Percentiles rank a stretch among this genome's conserved stretches.
phyloP scores from a whole-genome alignment of 768 basidiomycete species.

The Galerina marginata region DNA sequence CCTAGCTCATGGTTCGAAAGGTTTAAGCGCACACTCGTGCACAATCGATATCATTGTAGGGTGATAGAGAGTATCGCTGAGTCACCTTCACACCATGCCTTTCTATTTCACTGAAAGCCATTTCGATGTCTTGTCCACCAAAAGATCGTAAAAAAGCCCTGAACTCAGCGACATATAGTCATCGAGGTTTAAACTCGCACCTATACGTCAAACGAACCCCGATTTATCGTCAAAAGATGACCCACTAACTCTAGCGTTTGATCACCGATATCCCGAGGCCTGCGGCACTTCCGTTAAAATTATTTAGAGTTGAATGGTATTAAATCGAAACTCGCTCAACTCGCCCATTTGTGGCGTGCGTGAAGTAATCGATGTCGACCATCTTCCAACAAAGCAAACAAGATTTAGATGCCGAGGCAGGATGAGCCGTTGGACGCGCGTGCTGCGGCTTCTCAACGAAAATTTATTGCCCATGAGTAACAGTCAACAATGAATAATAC shows the following conservation, averaged over 20 bases:
- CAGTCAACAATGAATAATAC: too few relatives aligned
- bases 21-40: not conserved
- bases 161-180: too few relatives aligned
- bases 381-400: not conserved
- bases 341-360: not conserved
- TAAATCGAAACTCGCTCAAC: not conserved
- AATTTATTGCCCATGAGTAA: too few relatives aligned
- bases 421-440: not conserved
- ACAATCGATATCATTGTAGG: not conserved
- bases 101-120: not conserved
- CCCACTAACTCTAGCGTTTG: slow-evolving; percentile 1
- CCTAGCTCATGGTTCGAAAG: not conserved
- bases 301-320: not conserved
- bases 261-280: slow-evolving; percentile 15
- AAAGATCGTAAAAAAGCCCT: too few relatives aligned
- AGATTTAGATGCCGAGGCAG: not conserved
- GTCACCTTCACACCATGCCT: not conserved
- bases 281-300: slow-evolving; percentile 6
- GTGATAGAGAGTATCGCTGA: not conserved
- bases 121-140: too few relatives aligned
- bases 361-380: not conserved
- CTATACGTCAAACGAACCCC: not conserved
- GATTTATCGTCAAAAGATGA: not conserved
- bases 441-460: slow-evolving; percentile 3
- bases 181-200: not conserved